Conservation (phyloP, 164 flowering plant species). For the Aristolochia contorta region DNA sequence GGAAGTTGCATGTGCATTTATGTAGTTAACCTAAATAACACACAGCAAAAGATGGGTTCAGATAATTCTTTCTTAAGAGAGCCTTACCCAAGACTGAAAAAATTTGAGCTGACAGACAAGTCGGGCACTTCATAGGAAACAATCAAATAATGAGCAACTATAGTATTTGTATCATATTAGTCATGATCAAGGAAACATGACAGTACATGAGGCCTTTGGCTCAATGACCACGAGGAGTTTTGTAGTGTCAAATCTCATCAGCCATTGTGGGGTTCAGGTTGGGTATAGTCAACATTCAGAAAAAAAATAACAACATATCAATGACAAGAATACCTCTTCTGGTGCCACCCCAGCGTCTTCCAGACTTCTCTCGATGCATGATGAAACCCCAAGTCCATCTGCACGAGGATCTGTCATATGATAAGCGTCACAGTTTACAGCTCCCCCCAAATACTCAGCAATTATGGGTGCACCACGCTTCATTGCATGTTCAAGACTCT, state of each 20-base stretch:
- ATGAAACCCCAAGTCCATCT: conserved; percentile 92
- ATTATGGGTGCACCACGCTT: conserved; percentile 83
- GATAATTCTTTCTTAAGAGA: too few relatives aligned
- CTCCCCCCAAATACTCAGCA: conserved; percentile 92
- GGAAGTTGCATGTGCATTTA: conserved; percentile 95
- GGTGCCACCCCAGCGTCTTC: conserved; percentile 92
- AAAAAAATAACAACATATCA: not conserved
- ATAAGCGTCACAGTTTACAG: conserved; percentile 91
- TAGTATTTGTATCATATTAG: too few relatives aligned
- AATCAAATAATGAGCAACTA: too few relatives aligned
- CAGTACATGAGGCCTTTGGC: too few relatives aligned
- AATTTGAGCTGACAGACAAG: too few relatives aligned
- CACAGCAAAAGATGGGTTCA: not conserved
- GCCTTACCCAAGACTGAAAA: too few relatives aligned
- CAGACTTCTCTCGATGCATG: conserved; percentile 73
- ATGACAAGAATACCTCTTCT: conserved; percentile 59
- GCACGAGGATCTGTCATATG: conserved; percentile 98
- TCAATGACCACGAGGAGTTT: too few relatives aligned
- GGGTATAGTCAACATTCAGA: not conserved
- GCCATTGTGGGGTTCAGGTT: too few relatives aligned
- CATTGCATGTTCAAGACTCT: conserved; percentile 98
- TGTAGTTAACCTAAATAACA: conserved; percentile 75
- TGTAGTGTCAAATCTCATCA: too few relatives aligned
- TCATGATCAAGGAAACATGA: too few relatives aligned
- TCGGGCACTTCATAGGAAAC: too few relatives aligned